phyloP scores from a whole-genome alignment of 1,284 basidiomycete genomes.

The Sparassis latifolia region DNA sequence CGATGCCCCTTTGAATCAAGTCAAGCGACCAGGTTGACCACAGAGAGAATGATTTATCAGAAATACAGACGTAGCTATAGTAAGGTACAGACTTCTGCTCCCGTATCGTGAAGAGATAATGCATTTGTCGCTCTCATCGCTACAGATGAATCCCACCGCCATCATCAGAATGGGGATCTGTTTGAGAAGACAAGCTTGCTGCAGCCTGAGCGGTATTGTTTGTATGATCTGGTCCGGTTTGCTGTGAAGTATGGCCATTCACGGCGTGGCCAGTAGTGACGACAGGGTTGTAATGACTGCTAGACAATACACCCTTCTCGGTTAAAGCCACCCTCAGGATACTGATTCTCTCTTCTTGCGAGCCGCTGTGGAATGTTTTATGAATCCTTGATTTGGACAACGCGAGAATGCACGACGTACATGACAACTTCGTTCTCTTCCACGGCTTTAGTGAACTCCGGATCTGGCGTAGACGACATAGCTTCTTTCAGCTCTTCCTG shows the following conservation, averaged over 20 bases:
- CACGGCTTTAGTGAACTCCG: slow-evolving; percentile 40
- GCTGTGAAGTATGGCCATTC: no score
- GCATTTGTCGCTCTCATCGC: no score
- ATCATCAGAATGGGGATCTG: background rate
- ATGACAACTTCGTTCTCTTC: slow-evolving; percentile 51
- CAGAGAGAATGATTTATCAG: no score
- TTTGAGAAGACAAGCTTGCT: background rate
- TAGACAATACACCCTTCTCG: slow-evolving; percentile 47
- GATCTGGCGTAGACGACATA: slow-evolving; percentile 32
- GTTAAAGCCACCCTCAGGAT: slow-evolving; percentile 59
- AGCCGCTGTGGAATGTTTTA: slow-evolving; percentile 38
- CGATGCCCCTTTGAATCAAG: no score
- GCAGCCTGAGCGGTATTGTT: background rate
- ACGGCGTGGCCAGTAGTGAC: no score
- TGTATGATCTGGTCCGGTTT: no score
- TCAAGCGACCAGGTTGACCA: no score
- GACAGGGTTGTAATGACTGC: slow-evolving; percentile 33
- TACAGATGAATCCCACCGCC: background rate
- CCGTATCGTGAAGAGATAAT: no score
- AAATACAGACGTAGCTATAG: no score
- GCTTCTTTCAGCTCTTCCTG: slow-evolving; percentile 52
- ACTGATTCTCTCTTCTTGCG: slow-evolving; percentile 63
- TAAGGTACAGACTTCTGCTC: no score
- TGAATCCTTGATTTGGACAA: background rate
- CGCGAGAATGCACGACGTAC: slow-evolving; percentile 25